Percentiles rank a stretch among this genome's conserved stretches.
phyloP scores from a whole-genome alignment of 495 filamentous ascomycete species.

The Hypoxylon lienhwacheense region DNA sequence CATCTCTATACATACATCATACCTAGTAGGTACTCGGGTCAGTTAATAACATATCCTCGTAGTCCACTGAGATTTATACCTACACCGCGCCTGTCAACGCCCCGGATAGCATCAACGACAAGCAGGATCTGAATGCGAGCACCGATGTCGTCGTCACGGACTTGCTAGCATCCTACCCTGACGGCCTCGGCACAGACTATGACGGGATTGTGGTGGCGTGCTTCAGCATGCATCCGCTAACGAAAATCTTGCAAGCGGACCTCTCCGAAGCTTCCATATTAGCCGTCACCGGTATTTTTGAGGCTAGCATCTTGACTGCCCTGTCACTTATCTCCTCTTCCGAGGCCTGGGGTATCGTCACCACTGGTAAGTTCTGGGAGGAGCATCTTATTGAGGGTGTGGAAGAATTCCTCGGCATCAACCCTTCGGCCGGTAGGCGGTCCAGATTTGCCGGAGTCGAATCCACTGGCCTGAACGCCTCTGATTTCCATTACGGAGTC shows the following conservation, averaged over 20 bases:
- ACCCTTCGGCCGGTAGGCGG: slow-evolving; percentile 6
- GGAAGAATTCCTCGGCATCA: slow-evolving; percentile 52
- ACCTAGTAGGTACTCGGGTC: background rate
- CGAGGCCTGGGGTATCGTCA: slow-evolving; percentile 83
- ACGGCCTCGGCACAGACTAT: slow-evolving; percentile 57
- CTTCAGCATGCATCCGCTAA: slow-evolving; percentile 85
- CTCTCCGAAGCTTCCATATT: background rate
- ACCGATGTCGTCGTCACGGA: slow-evolving; percentile 58
- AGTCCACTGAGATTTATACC: slow-evolving; percentile 48
- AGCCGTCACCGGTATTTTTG: slow-evolving; percentile 83
- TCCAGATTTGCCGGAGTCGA: slow-evolving; percentile 73
- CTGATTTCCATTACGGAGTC: slow-evolving; percentile 72
- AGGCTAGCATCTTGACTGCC: slow-evolving; percentile 68
- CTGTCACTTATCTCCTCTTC: slow-evolving; percentile 47
- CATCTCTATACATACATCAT: background rate
- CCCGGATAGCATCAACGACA: slow-evolving; percentile 67
- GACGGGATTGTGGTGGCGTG: slow-evolving; percentile 85
- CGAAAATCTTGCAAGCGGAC: slow-evolving; percentile 56
- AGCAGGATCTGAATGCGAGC: slow-evolving; percentile 55
- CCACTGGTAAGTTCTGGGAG: slow-evolving; percentile 84
- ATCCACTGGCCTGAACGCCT: slow-evolving; percentile 80
- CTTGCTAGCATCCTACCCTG: slow-evolving; percentile 42
- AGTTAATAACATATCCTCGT: background rate
- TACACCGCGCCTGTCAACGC: slow-evolving; percentile 57
- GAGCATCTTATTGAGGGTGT: slow-evolving; percentile 66